Percentiles rank a stretch among this genome's conserved stretches.
phyloP scores from a whole-genome alignment of 305 asterid species.

The Rubia tinctorum region DNA sequence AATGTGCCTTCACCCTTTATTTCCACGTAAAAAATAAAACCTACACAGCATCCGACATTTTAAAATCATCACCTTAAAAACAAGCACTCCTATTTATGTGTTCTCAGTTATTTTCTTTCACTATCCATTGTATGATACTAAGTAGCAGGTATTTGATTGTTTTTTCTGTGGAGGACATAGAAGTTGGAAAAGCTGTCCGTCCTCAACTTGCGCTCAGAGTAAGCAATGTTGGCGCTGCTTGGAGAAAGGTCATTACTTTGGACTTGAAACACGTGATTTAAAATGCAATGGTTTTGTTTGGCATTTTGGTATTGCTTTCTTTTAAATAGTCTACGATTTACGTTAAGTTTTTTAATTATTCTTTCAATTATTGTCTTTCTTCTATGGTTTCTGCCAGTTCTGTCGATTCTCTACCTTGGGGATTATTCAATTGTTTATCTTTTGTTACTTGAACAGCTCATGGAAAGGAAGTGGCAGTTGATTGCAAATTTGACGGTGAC shows the following conservation, averaged over 20 bases:
- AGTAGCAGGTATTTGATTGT: neutral
- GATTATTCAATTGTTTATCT: neutral
- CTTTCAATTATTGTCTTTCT: slow-evolving; percentile 14
- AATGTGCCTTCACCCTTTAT: no score
- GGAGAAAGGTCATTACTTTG: slow-evolving; percentile 68
- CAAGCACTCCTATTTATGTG: no score
- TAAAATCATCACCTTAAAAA: no score
- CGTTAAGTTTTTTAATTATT: neutral
- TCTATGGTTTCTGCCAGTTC: neutral
- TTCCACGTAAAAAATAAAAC: no score
- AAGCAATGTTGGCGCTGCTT: slow-evolving; percentile 68
- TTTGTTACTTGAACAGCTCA: slow-evolving; percentile 51
- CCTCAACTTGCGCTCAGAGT: slow-evolving; percentile 95
- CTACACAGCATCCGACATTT: no score
- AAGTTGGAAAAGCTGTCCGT: slow-evolving; percentile 94
- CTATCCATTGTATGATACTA: neutral
- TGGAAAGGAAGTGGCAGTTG: slow-evolving; percentile 87
- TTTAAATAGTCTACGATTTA: neutral
- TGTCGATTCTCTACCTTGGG: neutral
- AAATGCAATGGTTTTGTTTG: neutral
- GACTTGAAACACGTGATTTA: neutral
- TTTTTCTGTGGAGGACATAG: slow-evolving; percentile 62
- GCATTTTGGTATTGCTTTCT: neutral
- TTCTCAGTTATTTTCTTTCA: neutral
- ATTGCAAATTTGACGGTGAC: slow-evolving; percentile 98